These are phyloP conservation scores for Huntiella bhutanensis DNA, from an alignment of 2,329 filamentous ascomycete genomes.

Conservation along the genomic window DNA sequence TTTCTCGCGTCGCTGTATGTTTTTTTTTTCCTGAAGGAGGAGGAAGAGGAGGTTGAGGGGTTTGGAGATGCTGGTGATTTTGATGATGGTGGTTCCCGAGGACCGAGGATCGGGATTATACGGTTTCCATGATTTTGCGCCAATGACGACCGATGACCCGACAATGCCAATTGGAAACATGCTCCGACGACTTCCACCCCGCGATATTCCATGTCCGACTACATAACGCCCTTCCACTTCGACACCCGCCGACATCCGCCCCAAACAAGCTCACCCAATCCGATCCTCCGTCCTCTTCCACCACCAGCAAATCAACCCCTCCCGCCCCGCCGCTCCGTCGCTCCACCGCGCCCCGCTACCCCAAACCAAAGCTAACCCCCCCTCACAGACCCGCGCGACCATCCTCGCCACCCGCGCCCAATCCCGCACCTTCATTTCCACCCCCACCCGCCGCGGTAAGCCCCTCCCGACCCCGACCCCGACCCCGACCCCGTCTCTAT, in stretches of 20 bases:
- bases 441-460: slow-evolving; percentile 43
- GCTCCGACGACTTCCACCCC: not conserved
- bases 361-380: slow-evolving; percentile 1
- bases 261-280: not conserved
- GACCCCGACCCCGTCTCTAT: slow-evolving; percentile 3
- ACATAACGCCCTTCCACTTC: not conserved
- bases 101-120: not conserved
- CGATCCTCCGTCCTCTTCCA: not conserved
- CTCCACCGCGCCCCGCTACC: not conserved
- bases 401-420: slow-evolving; percentile 18
- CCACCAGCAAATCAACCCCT: not conserved
- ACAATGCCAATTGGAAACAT: not conserved
- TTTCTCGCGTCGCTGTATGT: slow-evolving; percentile 11
- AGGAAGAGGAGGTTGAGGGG: not conserved
- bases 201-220: not conserved
- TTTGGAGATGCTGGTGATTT: not conserved
- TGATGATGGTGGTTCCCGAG: not conserved
- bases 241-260: too few species aligned
- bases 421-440: slow-evolving; percentile 39
- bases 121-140: not conserved
- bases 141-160: not conserved
- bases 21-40: not conserved
- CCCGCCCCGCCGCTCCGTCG: not conserved
- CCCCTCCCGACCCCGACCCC: slow-evolving; percentile 13
- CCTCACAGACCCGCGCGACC: slow-evolving; percentile 7